phyloP scores from a whole-genome alignment of 1,284 basidiomycete species.

The Volvariella volvacea region DNA sequence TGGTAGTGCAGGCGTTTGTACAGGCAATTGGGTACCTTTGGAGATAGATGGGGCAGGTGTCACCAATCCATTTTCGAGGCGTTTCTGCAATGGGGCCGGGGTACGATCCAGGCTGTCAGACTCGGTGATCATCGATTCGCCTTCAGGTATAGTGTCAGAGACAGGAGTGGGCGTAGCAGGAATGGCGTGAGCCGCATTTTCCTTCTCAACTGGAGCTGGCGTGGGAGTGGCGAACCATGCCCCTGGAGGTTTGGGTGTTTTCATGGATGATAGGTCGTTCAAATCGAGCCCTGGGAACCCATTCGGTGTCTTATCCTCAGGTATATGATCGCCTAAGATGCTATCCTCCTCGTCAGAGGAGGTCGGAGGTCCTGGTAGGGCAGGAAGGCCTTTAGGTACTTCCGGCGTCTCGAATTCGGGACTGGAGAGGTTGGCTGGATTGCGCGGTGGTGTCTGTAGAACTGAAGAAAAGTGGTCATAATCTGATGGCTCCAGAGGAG shows the following conservation, averaged over 20 bases:
- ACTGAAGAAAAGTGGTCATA: conserved; percentile 18
- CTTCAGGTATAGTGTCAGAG: background rate
- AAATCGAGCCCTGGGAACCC: conserved; percentile 6
- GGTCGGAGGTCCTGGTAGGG: conserved; percentile 52
- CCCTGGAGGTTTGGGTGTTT: conserved; percentile 66
- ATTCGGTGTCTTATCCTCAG: conserved; percentile 9
- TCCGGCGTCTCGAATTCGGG: conserved; percentile 54
- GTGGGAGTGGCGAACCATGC: conserved; percentile 60
- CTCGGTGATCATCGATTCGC: conserved; percentile 3
- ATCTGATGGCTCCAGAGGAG: conserved; percentile 15
- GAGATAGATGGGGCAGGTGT: conserved; percentile 40
- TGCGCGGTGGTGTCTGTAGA: conserved; percentile 46
- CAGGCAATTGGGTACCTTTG: conserved; percentile 33
- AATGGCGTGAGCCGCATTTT: conserved; percentile 4
- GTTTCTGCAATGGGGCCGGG: background rate
- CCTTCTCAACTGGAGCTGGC: conserved; percentile 19
- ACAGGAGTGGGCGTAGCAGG: background rate
- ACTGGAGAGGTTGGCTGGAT: conserved; percentile 31
- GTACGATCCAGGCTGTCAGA: background rate
- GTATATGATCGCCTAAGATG: conserved; percentile 16
- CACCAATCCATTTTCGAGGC: conserved; percentile 24
- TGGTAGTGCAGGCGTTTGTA: conserved; percentile 62
- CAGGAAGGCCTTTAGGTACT: conserved; percentile 49
- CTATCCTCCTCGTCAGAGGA: conserved; percentile 37
- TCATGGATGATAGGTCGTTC: conserved; percentile 30